Percentiles rank a stretch among this genome's conserved stretches.
These are phyloP conservation scores for Nitzschia sp. DNA, from an alignment of 108 stramenopile species.

Conservation along the genomic window DNA sequence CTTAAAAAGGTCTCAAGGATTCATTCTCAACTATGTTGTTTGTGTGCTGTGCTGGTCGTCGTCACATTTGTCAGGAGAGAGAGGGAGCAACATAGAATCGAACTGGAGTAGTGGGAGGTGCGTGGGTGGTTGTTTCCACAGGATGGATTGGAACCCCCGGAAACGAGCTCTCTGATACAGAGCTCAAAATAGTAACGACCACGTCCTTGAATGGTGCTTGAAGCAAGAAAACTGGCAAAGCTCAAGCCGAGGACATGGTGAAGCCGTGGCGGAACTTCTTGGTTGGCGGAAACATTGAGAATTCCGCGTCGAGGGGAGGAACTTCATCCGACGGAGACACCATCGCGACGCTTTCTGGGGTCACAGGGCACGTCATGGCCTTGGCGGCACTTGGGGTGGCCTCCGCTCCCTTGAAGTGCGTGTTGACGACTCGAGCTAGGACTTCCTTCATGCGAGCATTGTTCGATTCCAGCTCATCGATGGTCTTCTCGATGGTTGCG, in stretches of 20 bases:
- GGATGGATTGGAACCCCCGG: too few species aligned
- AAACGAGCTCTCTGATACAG: too few species aligned
- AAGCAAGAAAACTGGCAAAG: too few species aligned
- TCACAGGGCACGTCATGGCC: not conserved
- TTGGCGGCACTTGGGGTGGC: not conserved
- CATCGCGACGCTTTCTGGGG: not conserved
- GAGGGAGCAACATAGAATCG: too few species aligned
- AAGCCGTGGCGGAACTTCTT: conserved; percentile 7
- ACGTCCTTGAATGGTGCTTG: too few species aligned
- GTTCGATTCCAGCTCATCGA: conserved; percentile 78
- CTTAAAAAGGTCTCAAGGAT: too few species aligned
- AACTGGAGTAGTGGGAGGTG: too few species aligned
- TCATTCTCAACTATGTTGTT: too few species aligned
- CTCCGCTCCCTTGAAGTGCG: conserved; percentile 1
- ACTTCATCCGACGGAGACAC: not conserved
- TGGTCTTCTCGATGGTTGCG: conserved; percentile 74
- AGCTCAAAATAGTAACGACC: too few species aligned
- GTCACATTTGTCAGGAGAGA: too few species aligned
- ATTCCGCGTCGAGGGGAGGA: not conserved
- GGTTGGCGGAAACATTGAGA: not conserved
- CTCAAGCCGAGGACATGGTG: not conserved
- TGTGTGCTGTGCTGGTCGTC: too few species aligned
- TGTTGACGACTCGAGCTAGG: conserved; percentile 38
- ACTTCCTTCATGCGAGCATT: conserved; percentile 55
- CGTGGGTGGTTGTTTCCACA: too few species aligned